Evolutionary conservation across 768 basidiomycete genomes (phyloP).

Genomic region (Russula abietina): DNA sequence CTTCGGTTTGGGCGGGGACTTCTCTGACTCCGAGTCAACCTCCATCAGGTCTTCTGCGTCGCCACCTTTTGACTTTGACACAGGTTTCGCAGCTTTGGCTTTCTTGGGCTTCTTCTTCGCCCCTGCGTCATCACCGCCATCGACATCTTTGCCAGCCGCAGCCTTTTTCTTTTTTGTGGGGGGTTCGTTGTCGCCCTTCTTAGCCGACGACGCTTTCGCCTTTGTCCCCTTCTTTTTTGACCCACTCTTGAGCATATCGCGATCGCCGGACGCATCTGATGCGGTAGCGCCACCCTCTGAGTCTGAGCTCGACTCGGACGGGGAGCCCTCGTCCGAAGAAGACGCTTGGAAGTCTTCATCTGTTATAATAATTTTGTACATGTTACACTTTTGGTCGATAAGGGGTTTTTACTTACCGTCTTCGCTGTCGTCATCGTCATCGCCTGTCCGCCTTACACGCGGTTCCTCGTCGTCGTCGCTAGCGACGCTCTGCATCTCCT

Average conservation of each 20-base stretch:
- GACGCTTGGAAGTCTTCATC: slow-evolving; percentile 91
- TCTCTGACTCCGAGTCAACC: slow-evolving; percentile 32
- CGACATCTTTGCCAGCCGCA: slow-evolving; percentile 26
- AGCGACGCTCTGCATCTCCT: slow-evolving; percentile 77
- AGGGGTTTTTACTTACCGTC: slow-evolving; percentile 43
- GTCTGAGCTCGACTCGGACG: slow-evolving; percentile 63
- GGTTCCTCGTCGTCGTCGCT: slow-evolving; percentile 62
- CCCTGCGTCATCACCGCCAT: slow-evolving; percentile 18
- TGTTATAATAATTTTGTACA: slow-evolving; percentile 26
- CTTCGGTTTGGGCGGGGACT: slow-evolving; percentile 27
- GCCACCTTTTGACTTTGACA: slow-evolving; percentile 46
- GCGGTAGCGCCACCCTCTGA: slow-evolving; percentile 63
- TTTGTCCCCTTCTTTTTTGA: slow-evolving; percentile 37
- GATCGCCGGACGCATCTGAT: slow-evolving; percentile 80
- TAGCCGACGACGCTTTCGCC: slow-evolving; percentile 37
- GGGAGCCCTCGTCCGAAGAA: slow-evolving; percentile 82
- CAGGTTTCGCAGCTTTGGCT: slow-evolving; percentile 37
- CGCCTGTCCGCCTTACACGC: slow-evolving; percentile 39
- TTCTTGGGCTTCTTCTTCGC: slow-evolving; percentile 35
- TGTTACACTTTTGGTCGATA: background rate
- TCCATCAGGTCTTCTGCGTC: slow-evolving; percentile 38
- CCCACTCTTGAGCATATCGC: slow-evolving; percentile 46
- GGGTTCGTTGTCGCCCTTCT: slow-evolving; percentile 33
- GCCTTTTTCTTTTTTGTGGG: slow-evolving; percentile 33
- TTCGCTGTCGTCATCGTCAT: slow-evolving; percentile 75